Evolutionary conservation across 1,284 basidiomycete genomes (phyloP), one percentile per base, ranked within the genome.

Genomic region (Trichosporon faecale): DNA sequence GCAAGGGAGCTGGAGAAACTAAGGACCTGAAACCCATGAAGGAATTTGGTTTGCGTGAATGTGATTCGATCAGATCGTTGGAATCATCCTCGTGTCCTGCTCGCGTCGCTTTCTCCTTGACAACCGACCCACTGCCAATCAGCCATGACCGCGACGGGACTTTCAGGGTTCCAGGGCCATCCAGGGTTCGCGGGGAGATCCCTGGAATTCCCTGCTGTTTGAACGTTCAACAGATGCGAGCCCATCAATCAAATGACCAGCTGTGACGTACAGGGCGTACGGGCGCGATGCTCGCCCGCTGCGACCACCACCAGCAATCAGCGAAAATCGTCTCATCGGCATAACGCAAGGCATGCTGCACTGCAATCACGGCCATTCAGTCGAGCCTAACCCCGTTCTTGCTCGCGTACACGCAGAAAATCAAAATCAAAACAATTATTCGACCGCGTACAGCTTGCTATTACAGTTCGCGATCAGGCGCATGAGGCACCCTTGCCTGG

Each of bases 21-120:
- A n/a, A 61, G 57, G 27, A 61, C 57, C 57, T 61, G 57, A 61
- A 61, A 61, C 57, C 57, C 57, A 61, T 57, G 57, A 61, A 61
- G 57, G 57, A 31, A n/a, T 61, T 31, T 61, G 57, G 57, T 31
- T 61, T 61, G 57, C 57, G 29, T 29, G 57, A 61, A 31, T 31
- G n/a, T 60, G 55, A 31, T 60, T 27, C 55, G 27, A 31, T 31
- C 27, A 61, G 57, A 61, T 33, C 29, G 29, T 61, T 61, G 57
- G 57, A 61, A 61, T 61, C 57, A n/a, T n/a, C 27, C 57, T 29
- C 27, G 27, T 31, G 27, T 61, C 27, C 57, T 61, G 29, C 57
- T 61, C 57, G 27, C 49, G 49, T 52, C 29, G 57, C 18, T 31
- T n/a, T 7, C 27, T 61, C 57, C 57, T 61, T 61, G 57, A 61